A percentile compares a stretch with the other conserved stretches of the same genome.
phyloP scores from a whole-genome alignment of 306 rosid species.

The Casuarina glauca region DNA sequence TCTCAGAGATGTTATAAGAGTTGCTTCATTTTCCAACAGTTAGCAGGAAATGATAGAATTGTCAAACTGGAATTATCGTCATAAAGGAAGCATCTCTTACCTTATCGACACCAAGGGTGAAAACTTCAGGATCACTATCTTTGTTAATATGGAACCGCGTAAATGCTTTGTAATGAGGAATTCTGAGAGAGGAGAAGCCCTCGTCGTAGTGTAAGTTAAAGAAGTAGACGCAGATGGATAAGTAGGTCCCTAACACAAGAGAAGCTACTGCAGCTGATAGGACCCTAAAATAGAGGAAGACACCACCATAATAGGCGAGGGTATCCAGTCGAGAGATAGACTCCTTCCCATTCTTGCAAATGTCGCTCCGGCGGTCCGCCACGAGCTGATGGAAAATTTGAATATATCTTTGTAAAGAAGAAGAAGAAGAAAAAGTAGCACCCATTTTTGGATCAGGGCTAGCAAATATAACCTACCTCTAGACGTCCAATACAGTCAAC shows the following conservation, averaged over 20 bases:
- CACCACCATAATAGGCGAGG: constrained; percentile 65
- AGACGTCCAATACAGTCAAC: constrained; percentile 97
- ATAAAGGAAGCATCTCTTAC: constrained; percentile 26
- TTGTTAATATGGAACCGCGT: constrained; percentile 72
- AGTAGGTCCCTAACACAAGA: constrained; percentile 82
- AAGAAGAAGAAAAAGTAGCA: neutral
- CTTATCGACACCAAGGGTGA: constrained; percentile 87
- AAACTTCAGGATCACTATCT: constrained; percentile 87
- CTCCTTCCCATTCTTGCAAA: constrained; percentile 82
- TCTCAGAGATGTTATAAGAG: too few relatives aligned
- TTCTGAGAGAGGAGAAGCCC: constrained; percentile 93
- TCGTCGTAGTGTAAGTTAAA: constrained; percentile 92
- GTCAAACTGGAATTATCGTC: too few relatives aligned
- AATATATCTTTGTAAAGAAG: neutral
- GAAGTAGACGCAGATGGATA: constrained; percentile 88
- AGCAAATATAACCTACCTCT: constrained; percentile 52
- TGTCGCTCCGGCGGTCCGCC: constrained; percentile 85
- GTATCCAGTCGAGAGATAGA: constrained; percentile 76
- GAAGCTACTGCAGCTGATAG: constrained; percentile 91
- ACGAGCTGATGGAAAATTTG: constrained; percentile 59
- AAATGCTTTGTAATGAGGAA: constrained; percentile 87
- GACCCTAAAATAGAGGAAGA: constrained; percentile 89
- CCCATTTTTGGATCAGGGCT: neutral
- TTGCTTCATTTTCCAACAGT: too few relatives aligned
- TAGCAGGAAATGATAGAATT: too few relatives aligned